These are phyloP conservation scores for Trametes coccinea DNA, from an alignment of 768 basidiomycete species.

Conservation along the genomic window DNA sequence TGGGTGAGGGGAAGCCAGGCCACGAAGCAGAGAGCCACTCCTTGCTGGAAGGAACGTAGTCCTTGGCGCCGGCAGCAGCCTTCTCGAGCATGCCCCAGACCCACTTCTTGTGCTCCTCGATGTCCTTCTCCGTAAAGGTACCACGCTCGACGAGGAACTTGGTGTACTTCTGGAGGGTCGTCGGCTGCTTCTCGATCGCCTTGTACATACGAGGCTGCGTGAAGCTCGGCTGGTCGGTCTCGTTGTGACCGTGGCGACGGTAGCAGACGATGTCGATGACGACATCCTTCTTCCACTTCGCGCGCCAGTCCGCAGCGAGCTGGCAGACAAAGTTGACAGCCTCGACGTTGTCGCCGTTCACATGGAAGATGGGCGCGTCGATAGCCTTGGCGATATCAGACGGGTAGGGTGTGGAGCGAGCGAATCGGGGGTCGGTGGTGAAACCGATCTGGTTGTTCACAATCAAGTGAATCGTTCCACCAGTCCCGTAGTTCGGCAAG, in stretches of 20 bases:
- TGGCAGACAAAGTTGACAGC: conserved; percentile 99
- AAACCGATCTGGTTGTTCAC: conserved; percentile 99
- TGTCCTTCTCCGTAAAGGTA: conserved; percentile 94
- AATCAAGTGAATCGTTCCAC: conserved; percentile 96
- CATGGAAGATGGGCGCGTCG: conserved; percentile 98
- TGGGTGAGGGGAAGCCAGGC: conserved; percentile 98
- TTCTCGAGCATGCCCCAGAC: conserved; percentile 99
- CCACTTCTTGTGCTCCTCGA: conserved; percentile 99
- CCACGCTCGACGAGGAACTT: conserved; percentile 88
- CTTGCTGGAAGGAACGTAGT: conserved; percentile 91
- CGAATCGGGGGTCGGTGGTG: conserved; percentile 96
- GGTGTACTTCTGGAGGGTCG: conserved; percentile 88
- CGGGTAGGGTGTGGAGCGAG: conserved; percentile 96
- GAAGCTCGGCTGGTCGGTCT: conserved; percentile 98
- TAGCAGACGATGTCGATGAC: conserved; percentile 99
- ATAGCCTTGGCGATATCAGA: conserved; percentile 99
- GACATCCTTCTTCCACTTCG: conserved; percentile 98
- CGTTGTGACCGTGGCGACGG: conserved; percentile 98
- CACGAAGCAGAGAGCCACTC: conserved; percentile 98
- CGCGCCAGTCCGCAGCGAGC: conserved; percentile 96
- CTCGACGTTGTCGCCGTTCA: conserved; percentile 98
- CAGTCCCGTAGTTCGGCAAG: conserved; percentile 93
- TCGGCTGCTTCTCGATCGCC: conserved; percentile 92
- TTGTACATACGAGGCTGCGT: conserved; percentile 99
- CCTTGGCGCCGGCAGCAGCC: conserved; percentile 90